Evolutionary conservation across 305 asterid genomes (phyloP).

Genomic region (Fraxinus greggii): DNA sequence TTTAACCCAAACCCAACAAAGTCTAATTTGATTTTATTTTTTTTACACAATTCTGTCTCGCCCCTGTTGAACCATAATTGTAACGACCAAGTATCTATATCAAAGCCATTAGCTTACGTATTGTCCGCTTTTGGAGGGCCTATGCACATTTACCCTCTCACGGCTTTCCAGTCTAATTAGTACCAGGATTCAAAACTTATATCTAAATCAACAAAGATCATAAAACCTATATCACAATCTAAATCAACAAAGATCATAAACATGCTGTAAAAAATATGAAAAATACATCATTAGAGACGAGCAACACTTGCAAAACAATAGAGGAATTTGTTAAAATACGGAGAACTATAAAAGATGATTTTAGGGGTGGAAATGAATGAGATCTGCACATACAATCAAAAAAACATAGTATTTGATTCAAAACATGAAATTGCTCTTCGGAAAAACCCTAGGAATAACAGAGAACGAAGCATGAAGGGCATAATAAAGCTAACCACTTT

Average conservation of each 20-base stretch:
- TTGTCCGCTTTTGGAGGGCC: background rate
- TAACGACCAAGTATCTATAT: background rate
- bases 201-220: background rate
- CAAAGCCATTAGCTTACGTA: no score
- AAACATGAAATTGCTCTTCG: slow-evolving; percentile 5
- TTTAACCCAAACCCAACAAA: no score
- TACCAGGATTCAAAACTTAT: background rate
- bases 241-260: background rate
- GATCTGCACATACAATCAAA: slow-evolving; percentile 25
- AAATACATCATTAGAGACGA: background rate
- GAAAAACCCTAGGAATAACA: slow-evolving; percentile 13
- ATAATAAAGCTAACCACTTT: slow-evolving; percentile 24
- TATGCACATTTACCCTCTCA: background rate
- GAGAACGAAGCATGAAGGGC: background rate
- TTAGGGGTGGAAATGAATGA: slow-evolving; percentile 6
- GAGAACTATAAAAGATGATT: background rate
- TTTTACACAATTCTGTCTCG: background rate
- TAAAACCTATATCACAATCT: background rate
- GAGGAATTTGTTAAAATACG: background rate
- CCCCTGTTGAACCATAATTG: background rate
- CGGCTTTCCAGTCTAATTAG: background rate
- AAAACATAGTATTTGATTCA: slow-evolving; percentile 10
- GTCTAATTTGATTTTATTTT: no score
- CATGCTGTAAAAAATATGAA: background rate
- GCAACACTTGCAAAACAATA: background rate